phyloP scores from a whole-genome alignment of 2,329 filamentous ascomycete genomes.

The Didymella glomerata region DNA sequence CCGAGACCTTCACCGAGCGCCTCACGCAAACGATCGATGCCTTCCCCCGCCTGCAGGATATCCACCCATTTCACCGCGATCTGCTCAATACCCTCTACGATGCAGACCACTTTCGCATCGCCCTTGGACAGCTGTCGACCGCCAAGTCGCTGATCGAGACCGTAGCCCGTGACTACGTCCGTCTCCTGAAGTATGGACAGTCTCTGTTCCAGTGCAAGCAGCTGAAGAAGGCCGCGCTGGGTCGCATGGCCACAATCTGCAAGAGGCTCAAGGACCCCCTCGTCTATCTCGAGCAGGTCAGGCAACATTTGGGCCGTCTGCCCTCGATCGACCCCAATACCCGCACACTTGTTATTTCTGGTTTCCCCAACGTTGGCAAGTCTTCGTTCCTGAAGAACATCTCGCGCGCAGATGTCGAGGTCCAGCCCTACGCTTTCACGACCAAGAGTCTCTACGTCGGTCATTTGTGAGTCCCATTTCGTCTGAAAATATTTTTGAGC shows the following conservation, averaged over 20 bases:
- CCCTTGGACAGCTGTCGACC: constrained; percentile 92
- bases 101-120: constrained; percentile 77
- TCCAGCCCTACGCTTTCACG: constrained; percentile 98
- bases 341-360: constrained; percentile 92
- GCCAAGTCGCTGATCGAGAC: constrained; percentile 97
- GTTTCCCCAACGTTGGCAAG: constrained; percentile 93
- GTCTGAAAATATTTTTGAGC: constrained; percentile 78
- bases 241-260: constrained; percentile 97
- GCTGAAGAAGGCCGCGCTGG: constrained; percentile 92
- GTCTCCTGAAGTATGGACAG: constrained; percentile 93
- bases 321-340: constrained; percentile 99
- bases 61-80: constrained; percentile 90
- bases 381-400: constrained; percentile 93
- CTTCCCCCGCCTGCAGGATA: constrained; percentile 87
- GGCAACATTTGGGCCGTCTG: constrained; percentile 95
- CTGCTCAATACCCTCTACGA: constrained; percentile 93
- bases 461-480: constrained; percentile 67
- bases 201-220: constrained; percentile 96
- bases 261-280: constrained; percentile 94
- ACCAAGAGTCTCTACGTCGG: constrained; percentile 97
- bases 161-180: constrained; percentile 94
- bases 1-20: constrained; percentile 96
- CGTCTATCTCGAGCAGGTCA: constrained; percentile 93
- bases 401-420: constrained; percentile 92
- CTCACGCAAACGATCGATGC: constrained; percentile 88